phyloP scores from a whole-genome alignment of 208 protist genomes.

The Angomonas ambiguus region DNA sequence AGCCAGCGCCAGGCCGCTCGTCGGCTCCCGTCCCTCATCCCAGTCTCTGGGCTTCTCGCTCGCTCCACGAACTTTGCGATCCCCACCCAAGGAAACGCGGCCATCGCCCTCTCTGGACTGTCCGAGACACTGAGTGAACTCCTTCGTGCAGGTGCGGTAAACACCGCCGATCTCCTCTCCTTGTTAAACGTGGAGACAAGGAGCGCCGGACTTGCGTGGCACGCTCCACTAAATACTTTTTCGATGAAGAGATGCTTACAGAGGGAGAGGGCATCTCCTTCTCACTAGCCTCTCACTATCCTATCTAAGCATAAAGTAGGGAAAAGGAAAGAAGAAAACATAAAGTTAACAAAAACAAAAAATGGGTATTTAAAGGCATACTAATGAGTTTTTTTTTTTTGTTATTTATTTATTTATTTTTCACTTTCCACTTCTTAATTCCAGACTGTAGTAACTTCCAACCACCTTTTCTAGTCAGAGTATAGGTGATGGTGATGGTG shows the following conservation, averaged over 20 bases:
- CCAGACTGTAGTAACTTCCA: not conserved
- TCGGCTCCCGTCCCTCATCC: conserved; percentile 51
- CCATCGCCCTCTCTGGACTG: not conserved
- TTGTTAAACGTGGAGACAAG: not conserved
- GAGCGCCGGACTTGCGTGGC: not conserved
- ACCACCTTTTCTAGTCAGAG: no score
- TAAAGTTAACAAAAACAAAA: not conserved
- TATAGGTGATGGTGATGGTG: no score
- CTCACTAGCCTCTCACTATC: no score
- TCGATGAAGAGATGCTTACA: no score
- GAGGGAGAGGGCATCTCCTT: no score
- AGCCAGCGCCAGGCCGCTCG: conserved; percentile 50
- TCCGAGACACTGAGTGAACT: not conserved
- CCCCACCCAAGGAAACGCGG: conserved; percentile 9
- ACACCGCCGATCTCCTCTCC: not conserved
- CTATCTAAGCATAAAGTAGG: no score
- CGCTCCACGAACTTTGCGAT: conserved; percentile 21
- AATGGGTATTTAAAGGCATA: not conserved
- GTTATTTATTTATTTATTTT: conserved; percentile 7
- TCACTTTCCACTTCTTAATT: conserved; percentile 12
- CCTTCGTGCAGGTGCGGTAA: not conserved
- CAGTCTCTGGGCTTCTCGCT: conserved; percentile 23
- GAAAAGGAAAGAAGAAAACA: not conserved
- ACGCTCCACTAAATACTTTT: not conserved
- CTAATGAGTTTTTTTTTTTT: not conserved